Conservation (phyloP, 1,139 yeast species). For the Pichia sp. region DNA sequence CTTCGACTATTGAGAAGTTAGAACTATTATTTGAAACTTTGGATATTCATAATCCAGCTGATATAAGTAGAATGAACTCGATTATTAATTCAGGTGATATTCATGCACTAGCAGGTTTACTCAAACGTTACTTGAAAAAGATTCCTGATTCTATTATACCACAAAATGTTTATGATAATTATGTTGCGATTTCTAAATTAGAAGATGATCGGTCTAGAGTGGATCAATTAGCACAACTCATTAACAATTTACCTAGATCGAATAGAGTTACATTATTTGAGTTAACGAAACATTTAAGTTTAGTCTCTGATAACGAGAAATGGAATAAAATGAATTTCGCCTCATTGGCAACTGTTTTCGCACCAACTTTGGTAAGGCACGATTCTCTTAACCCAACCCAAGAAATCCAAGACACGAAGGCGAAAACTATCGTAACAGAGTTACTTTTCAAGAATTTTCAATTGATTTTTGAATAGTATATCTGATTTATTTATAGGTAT, state of each 20-base stretch:
- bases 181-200: conserved; percentile 41
- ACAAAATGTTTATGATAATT: conserved; percentile 57
- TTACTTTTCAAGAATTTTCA: conserved; percentile 54
- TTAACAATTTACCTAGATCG: conserved; percentile 52
- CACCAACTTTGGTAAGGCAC: conserved; percentile 87
- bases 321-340: conserved; percentile 71
- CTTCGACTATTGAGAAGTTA: conserved; percentile 59
- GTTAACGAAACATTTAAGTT: conserved; percentile 58
- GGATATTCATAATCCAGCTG: conserved; percentile 29
- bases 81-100: conserved; percentile 60
- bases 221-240: conserved; percentile 24
- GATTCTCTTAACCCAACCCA: conserved; percentile 55
- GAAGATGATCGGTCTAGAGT: conserved; percentile 27
- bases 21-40: conserved; percentile 35
- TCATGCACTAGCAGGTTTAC: conserved; percentile 77
- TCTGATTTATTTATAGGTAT: neutral
- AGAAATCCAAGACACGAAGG: conserved; percentile 81
- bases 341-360: conserved; percentile 87
- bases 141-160: conserved; percentile 84
- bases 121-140: conserved; percentile 78
- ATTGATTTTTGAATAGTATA: conserved; percentile 29
- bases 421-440: conserved; percentile 74
- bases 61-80: conserved; percentile 33
- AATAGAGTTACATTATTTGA: conserved; percentile 52
- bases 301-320: conserved; percentile 41